Conservation (phyloP, 805 yeast genomes). For the Kodamaea leandrae region DNA sequence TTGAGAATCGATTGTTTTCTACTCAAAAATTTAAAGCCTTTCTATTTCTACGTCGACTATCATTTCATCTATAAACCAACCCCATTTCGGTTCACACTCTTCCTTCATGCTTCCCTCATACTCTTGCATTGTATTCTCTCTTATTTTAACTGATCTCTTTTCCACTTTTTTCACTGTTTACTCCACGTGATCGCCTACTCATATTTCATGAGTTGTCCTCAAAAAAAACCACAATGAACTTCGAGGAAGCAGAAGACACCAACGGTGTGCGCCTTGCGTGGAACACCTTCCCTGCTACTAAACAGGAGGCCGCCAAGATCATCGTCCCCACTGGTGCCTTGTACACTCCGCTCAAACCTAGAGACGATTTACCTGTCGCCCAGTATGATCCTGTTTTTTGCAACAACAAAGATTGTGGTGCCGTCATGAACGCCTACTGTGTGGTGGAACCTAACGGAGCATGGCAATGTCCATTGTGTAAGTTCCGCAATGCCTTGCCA, state of each 20-base stretch:
- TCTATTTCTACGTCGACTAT: too few species aligned
- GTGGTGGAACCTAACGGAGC: constrained; percentile 72
- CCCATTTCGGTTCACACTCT: too few species aligned
- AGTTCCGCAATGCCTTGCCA: constrained; percentile 75
- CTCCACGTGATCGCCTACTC: neutral
- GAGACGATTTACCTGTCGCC: constrained; percentile 73
- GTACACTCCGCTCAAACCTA: constrained; percentile 87
- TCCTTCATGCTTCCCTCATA: too few species aligned
- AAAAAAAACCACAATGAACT: constrained; percentile 27
- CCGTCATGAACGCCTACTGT: constrained; percentile 84
- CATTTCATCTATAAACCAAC: too few species aligned
- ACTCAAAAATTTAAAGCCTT: too few species aligned
- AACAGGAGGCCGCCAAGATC: constrained; percentile 84
- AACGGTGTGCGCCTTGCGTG: constrained; percentile 48
- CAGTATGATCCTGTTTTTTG: constrained; percentile 85
- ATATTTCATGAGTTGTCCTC: constrained; percentile 10
- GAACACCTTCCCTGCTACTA: constrained; percentile 82
- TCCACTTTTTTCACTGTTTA: too few species aligned
- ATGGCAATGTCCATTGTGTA: constrained; percentile 88
- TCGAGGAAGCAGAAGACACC: constrained; percentile 44
- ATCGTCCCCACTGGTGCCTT: constrained; percentile 93
- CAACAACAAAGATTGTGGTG: constrained; percentile 72
- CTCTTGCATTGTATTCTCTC: too few species aligned
- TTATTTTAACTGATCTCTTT: too few species aligned
- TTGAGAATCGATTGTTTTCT: too few species aligned